phyloP scores from a whole-genome alignment of 768 basidiomycete species.

The Collybia sordida region DNA sequence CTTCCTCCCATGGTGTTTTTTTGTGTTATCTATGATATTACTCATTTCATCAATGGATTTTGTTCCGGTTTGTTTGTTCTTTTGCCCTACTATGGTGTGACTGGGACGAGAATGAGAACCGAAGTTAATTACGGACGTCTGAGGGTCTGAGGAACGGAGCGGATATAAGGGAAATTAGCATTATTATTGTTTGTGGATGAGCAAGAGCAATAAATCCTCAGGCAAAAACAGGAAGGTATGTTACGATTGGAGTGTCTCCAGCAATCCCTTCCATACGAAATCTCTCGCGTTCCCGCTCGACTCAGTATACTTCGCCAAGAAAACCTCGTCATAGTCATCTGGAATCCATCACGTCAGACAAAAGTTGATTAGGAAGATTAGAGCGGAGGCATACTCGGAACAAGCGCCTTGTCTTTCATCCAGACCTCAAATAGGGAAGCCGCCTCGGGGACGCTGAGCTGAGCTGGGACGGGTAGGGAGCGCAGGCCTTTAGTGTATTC shows the following conservation, averaged over 20 bases:
- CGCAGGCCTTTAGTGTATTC: constrained; percentile 53
- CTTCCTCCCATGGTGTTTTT: no score
- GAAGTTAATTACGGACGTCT: no score
- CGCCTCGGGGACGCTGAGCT: constrained; percentile 69
- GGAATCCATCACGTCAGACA: background rate
- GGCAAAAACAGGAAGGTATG: background rate
- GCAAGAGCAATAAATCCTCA: background rate
- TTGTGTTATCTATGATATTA: no score
- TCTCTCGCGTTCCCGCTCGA: constrained; percentile 77
- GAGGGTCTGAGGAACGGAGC: no score
- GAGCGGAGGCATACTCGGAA: constrained; percentile 38
- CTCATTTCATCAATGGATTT: no score
- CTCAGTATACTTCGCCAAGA: constrained; percentile 77
- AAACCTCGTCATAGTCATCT: constrained; percentile 62
- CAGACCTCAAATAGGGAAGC: constrained; percentile 75
- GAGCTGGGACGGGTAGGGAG: constrained; percentile 45
- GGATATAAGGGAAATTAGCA: no score
- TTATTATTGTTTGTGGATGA: no score
- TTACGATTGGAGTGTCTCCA: constrained; percentile 28
- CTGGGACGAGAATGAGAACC: no score
- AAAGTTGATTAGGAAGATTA: background rate
- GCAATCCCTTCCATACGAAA: constrained; percentile 70
- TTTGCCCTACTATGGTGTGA: no score
- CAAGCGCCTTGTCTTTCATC: constrained; percentile 59
- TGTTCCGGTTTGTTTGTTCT: no score